Base-by-base conservation (phyloP, 2,329 filamentous ascomycete species). In the Dendryphion nanum region DNA sequence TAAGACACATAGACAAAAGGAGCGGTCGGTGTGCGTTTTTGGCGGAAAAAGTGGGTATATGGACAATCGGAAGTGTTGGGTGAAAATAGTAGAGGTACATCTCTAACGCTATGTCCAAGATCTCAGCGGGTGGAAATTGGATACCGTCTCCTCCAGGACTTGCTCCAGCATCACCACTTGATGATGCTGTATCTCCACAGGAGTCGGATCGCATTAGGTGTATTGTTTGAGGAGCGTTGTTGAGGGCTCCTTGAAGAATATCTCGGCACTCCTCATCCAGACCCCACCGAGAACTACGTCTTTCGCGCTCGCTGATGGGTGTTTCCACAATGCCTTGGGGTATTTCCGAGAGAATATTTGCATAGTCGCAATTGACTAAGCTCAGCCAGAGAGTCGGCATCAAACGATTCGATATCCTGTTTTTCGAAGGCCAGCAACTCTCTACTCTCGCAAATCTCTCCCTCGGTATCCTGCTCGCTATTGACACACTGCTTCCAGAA, bases 31-130 rank as follows among this genome's bases (percentile, higher is more conserved):
- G 67, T 4, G 72, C 69, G 30, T 69, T 70, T 35, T 71, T 73
- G 1, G 73, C 72, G 12, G 68, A 71, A 43, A 77, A 78, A 0
- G 74, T 75, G 2, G 75, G 73, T 12, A 74, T 63, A 48, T 78
- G 75, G 5, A 78, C 70, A 42, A 77, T 75, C 1, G 74, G 74
- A 23, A 76, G 64, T 3, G 74, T 68, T 1, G 73, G 71, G 38
- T 77, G 73, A 41, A 77, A 77, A 23, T 73, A 72, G 33, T 74
- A 72, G 42, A 77, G 74, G 47, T 74, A 77, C 37, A 76, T 67
- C 48, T 77, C 74, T 15, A 78, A 51, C 6, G 73, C 72, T 52
- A 77, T 76, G 41, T 77, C 74, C 8, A 78, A 57, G 6, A 77
- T 72, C 45, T 77, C 74, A 4, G 73, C 70, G 2, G 74, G 73